Percentiles rank a stretch among this genome's conserved stretches.
These are phyloP conservation scores for Smallanthus sonchifolius DNA, from an alignment of 129 eudicot species.

Conservation along the genomic window DNA sequence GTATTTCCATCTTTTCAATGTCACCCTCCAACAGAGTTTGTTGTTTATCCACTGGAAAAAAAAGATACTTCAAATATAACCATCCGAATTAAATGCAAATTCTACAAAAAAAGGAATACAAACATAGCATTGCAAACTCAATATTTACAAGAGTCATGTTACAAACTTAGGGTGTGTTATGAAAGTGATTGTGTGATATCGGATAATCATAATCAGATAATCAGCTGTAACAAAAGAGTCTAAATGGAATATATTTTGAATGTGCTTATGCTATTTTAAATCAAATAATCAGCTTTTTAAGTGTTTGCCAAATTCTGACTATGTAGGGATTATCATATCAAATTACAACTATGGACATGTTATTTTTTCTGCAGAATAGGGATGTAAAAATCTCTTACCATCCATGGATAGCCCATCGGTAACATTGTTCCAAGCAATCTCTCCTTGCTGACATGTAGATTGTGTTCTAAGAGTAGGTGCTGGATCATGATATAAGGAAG, in stretches of 20 bases:
- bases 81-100: not conserved
- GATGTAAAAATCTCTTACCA: not conserved
- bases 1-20: constrained; percentile 24
- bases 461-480: constrained; percentile 11
- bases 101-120: not conserved
- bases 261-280: not conserved
- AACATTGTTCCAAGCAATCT: constrained; percentile 18
- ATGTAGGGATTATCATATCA: not conserved
- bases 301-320: not conserved
- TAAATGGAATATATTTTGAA: not conserved
- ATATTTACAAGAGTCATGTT: not conserved
- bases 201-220: not conserved
- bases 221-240: not conserved
- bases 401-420: not conserved
- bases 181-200: not conserved
- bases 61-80: not conserved
- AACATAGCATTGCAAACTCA: not conserved
- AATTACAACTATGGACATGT: not conserved
- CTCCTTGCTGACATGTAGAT: constrained; percentile 23
- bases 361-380: not conserved
- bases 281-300: not conserved
- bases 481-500: constrained; percentile 20
- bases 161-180: constrained; percentile 1
- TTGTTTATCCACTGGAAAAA: constrained; percentile 14
- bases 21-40: constrained; percentile 30